Conservation (phyloP, 1,284 basidiomycete species). For the Naganishia sp. region DNA sequence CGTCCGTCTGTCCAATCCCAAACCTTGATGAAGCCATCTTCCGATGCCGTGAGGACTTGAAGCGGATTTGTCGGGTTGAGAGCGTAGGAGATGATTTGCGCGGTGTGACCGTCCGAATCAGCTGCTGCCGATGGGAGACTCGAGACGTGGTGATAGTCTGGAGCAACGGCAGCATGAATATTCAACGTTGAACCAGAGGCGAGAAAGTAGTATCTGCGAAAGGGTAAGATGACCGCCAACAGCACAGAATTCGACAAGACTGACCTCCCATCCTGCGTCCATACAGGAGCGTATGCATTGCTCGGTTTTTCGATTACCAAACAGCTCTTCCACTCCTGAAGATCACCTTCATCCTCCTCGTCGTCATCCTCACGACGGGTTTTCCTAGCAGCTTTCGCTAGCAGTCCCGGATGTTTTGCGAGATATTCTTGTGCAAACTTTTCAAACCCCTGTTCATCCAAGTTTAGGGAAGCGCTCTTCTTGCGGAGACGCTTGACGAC, state of each 20-base stretch:
- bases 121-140: slow-evolving; percentile 61
- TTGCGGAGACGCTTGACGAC: slow-evolving; percentile 25
- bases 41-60: slow-evolving; percentile 82
- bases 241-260: slow-evolving; percentile 43
- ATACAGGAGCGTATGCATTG: slow-evolving; percentile 68
- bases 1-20: slow-evolving; percentile 93
- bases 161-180: slow-evolving; percentile 74
- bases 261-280: slow-evolving; percentile 82
- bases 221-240: slow-evolving; percentile 35
- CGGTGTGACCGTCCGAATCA: slow-evolving; percentile 59
- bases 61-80: slow-evolving; percentile 84
- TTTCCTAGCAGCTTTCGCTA: slow-evolving; percentile 26
- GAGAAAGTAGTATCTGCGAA: slow-evolving; percentile 79
- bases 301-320: slow-evolving; percentile 67
- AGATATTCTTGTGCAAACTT: slow-evolving; percentile 18
- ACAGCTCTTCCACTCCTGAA: slow-evolving; percentile 43
- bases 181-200: slow-evolving; percentile 74
- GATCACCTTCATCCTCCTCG: slow-evolving; percentile 9
- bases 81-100: slow-evolving; percentile 70
- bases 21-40: slow-evolving; percentile 79
- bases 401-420: slow-evolving; percentile 13
- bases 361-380: slow-evolving; percentile 23
- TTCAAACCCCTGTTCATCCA: slow-evolving; percentile 24
- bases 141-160: slow-evolving; percentile 68
- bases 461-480: slow-evolving; percentile 24